Conservation (phyloP, 768 basidiomycete species). For the Tylopilus sp. region DNA sequence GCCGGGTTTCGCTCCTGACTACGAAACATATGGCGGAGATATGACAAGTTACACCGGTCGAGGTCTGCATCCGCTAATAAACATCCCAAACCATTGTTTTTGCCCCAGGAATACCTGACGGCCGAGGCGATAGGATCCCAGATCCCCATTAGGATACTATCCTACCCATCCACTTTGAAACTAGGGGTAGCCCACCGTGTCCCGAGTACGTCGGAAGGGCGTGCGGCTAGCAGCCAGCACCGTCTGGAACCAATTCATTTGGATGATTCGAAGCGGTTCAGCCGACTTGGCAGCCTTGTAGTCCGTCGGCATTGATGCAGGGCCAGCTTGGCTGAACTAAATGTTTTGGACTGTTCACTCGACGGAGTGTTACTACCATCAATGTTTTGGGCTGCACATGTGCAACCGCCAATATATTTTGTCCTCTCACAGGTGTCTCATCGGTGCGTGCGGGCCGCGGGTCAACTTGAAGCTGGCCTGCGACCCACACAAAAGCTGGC, state of each 20-base stretch:
- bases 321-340: neutral
- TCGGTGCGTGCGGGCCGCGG: slow-evolving; percentile 8
- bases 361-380: neutral
- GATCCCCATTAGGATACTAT: slow-evolving; percentile 3
- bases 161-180: slow-evolving; percentile 3
- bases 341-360: neutral
- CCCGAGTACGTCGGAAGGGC: neutral
- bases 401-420: neutral
- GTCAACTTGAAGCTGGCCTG: neutral
- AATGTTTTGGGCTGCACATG: neutral
- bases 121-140: neutral
- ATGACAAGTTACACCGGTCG: neutral
- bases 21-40: neutral
- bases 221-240: neutral
- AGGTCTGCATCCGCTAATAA: neutral
- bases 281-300: neutral
- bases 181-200: slow-evolving; percentile 1
- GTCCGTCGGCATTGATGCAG: neutral
- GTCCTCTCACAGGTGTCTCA: neutral
- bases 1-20: neutral
- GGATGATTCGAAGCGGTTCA: neutral
- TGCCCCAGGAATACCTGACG: neutral
- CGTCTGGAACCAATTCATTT: neutral
- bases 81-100: neutral
- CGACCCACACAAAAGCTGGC: neutral